Evolutionary conservation across 163 green algal species (phyloP).

Genomic region (Chlamydomonas reinhardtii): DNA sequence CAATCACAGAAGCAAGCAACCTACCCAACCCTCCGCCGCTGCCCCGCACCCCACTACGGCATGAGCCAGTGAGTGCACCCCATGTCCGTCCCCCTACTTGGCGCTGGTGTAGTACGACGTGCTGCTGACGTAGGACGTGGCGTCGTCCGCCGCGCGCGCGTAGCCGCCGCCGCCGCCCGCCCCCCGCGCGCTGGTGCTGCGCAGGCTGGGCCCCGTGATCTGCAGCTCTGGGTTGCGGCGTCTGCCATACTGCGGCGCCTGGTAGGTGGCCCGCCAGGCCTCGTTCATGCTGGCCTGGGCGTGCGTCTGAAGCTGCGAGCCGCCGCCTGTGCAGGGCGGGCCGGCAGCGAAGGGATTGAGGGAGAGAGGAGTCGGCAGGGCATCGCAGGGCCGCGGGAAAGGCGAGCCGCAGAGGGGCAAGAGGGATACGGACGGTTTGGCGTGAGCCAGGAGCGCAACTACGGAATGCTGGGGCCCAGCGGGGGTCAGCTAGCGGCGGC

Average conservation of each 20-base stretch:
- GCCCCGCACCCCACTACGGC: too few relatives aligned
- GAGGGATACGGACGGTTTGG: too few relatives aligned
- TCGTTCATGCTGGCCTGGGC: slow-evolving; percentile 27
- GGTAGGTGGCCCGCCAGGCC: slow-evolving; percentile 57
- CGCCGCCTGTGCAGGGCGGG: background rate
- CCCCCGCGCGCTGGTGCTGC: slow-evolving; percentile 20
- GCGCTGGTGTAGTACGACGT: slow-evolving; percentile 47
- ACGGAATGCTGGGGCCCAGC: too few relatives aligned
- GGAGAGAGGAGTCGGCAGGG: background rate
- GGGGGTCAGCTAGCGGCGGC: too few relatives aligned
- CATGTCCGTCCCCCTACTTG: too few relatives aligned
- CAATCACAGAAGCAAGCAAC: too few relatives aligned
- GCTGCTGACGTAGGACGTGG: slow-evolving; percentile 64
- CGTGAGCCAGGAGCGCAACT: too few relatives aligned
- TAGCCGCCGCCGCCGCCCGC: slow-evolving; percentile 9
- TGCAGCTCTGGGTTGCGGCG: slow-evolving; percentile 65
- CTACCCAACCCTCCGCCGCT: too few relatives aligned
- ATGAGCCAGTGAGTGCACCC: too few relatives aligned
- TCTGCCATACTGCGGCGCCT: slow-evolving; percentile 64
- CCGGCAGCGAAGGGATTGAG: too few relatives aligned
- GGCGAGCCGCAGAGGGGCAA: too few relatives aligned
- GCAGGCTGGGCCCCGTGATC: slow-evolving; percentile 62
- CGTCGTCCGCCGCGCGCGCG: slow-evolving; percentile 59
- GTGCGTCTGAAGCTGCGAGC: background rate
- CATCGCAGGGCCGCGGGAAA: too few relatives aligned